A percentile compares a stretch with the other conserved stretches of the same genome.
phyloP scores from a whole-genome alignment of 768 basidiomycete genomes.

The Lentinus tigrinus region DNA sequence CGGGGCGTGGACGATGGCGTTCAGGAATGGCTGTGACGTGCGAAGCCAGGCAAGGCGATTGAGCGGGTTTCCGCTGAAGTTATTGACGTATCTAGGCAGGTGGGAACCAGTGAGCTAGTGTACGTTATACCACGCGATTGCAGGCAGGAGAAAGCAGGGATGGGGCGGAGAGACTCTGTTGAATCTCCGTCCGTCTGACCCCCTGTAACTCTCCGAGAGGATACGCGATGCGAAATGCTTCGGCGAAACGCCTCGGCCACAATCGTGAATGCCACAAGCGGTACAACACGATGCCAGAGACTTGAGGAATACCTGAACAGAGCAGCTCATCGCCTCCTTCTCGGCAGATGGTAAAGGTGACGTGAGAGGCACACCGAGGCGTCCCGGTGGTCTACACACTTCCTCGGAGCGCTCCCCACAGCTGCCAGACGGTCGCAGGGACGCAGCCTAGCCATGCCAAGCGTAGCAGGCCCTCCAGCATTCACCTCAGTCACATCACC shows the following conservation, averaged over 20 bases:
- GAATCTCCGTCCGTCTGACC: not conserved
- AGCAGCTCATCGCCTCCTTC: no score
- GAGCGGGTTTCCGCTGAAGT: conserved; percentile 63
- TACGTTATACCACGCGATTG: conserved; percentile 7
- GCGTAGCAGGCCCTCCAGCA: not conserved
- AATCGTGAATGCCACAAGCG: no score
- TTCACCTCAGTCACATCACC: not conserved
- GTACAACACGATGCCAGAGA: no score
- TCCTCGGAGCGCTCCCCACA: no score
- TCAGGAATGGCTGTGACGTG: conserved; percentile 71
- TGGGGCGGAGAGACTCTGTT: not conserved
- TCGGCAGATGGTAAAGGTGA: not conserved
- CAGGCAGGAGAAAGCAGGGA: conserved; percentile 10
- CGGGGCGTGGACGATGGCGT: conserved; percentile 58
- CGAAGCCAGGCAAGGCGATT: conserved; percentile 85
- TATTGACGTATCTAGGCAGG: conserved; percentile 43
- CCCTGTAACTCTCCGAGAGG: not conserved
- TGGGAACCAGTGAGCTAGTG: not conserved
- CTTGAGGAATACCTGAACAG: no score
- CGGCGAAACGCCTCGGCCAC: no score
- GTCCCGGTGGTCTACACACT: not conserved
- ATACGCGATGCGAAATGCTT: not conserved
- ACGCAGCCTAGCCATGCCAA: not conserved
- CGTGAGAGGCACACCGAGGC: not conserved
- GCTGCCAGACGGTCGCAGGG: no score